phyloP scores from a whole-genome alignment of 495 filamentous ascomycete species.

The Penicillium ochrochloron region DNA sequence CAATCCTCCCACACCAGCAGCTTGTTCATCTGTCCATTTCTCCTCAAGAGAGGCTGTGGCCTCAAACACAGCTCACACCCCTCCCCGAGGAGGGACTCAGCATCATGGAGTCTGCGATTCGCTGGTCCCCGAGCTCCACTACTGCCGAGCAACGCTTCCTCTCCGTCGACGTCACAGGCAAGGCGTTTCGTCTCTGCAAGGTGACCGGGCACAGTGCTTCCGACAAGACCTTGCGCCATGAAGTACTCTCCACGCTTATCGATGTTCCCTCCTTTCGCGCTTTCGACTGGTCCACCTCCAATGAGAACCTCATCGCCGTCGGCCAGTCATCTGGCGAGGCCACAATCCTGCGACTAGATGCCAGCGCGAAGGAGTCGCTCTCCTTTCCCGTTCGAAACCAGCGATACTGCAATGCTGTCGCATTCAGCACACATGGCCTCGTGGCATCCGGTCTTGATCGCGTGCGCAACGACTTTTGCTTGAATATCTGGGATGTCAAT shows the following conservation, averaged over 20 bases:
- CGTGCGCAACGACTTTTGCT: constrained; percentile 87
- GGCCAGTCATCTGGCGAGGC: constrained; percentile 85
- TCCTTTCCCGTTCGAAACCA: constrained; percentile 84
- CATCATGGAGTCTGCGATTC: constrained; percentile 71
- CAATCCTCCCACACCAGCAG: background rate
- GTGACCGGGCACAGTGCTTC: constrained; percentile 60
- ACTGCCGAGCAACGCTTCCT: constrained; percentile 72
- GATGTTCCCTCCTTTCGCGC: constrained; percentile 86
- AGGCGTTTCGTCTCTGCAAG: constrained; percentile 78
- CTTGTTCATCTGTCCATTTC: constrained; percentile 16
- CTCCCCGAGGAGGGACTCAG: constrained; percentile 8
- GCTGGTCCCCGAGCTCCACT: constrained; percentile 85
- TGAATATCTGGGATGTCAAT: constrained; percentile 93
- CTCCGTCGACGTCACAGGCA: constrained; percentile 79
- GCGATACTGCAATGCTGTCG: constrained; percentile 87
- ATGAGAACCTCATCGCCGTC: constrained; percentile 79
- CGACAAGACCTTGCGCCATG: constrained; percentile 63
- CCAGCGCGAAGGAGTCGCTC: constrained; percentile 62
- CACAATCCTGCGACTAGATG: constrained; percentile 76
- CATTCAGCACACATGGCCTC: constrained; percentile 78
- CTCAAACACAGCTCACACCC: constrained; percentile 10
- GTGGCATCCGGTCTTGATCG: constrained; percentile 89
- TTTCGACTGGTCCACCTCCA: constrained; percentile 90
- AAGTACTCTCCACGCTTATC: constrained; percentile 70
- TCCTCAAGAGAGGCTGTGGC: constrained; percentile 21